Conservation (phyloP, 371 early-diverging fungal species). For the Rhizopus delemar region DNA sequence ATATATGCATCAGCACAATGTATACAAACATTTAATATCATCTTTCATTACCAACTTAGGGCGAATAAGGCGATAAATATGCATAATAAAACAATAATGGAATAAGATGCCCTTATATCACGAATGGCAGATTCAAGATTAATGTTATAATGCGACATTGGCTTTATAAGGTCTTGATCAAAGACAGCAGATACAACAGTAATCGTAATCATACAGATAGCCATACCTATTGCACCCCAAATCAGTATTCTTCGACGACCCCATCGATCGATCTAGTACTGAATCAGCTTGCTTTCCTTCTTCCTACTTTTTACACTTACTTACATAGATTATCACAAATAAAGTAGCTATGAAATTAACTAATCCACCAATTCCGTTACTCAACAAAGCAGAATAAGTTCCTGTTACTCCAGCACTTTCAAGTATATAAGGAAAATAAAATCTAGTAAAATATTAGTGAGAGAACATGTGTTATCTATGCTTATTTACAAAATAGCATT, state of each 20-base stretch:
- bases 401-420: slow-evolving; percentile 61
- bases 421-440: slow-evolving; percentile 69
- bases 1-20: background rate
- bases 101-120: slow-evolving; percentile 42
- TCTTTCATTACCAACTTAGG: slow-evolving; percentile 57
- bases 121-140: slow-evolving; percentile 47
- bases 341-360: slow-evolving; percentile 70
- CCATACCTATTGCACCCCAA: slow-evolving; percentile 44
- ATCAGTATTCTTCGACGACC: slow-evolving; percentile 58
- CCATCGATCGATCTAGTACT: slow-evolving; percentile 59
- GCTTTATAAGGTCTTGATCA: slow-evolving; percentile 19
- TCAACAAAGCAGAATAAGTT: slow-evolving; percentile 54
- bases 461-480: slow-evolving; percentile 42
- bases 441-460: slow-evolving; percentile 35
- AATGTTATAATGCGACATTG: slow-evolving; percentile 17
- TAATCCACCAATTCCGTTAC: slow-evolving; percentile 67
- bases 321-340: slow-evolving; percentile 69
- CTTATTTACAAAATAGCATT: slow-evolving; percentile 71
- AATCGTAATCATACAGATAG: slow-evolving; percentile 46
- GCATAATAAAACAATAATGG: slow-evolving; percentile 59
- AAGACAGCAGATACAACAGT: slow-evolving; percentile 48
- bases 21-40: background rate
- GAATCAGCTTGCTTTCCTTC: background rate
- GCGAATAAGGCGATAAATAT: slow-evolving; percentile 75
- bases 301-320: slow-evolving; percentile 1